Conservation (phyloP, 164 flowering plant genomes). For the Brasenia schreberi region DNA sequence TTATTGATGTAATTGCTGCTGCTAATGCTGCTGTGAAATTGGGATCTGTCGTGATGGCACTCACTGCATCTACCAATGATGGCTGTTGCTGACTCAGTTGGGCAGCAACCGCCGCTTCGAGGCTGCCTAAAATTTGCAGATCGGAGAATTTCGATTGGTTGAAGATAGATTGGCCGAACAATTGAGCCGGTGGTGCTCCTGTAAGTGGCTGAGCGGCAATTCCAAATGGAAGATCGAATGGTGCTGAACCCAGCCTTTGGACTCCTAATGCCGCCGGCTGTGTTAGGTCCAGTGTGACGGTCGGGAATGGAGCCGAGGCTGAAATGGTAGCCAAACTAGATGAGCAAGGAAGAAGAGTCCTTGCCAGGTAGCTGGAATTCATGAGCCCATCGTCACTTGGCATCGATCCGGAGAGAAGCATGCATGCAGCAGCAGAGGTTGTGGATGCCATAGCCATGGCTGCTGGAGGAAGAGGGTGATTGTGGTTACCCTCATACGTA, state of each 20-base stretch:
- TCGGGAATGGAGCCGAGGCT: conserved; percentile 84
- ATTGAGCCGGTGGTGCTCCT: conserved; percentile 25
- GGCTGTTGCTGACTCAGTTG: conserved; percentile 7
- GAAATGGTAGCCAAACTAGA: conserved; percentile 62
- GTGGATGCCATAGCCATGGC: conserved; percentile 82
- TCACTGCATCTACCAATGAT: conserved; percentile 27
- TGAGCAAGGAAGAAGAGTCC: conserved; percentile 36
- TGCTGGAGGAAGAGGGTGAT: conserved; percentile 83
- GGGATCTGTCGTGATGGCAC: conserved; percentile 42
- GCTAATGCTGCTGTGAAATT: conserved; percentile 45
- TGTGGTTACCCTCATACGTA: conserved; percentile 78
- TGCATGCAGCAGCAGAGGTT: conserved; percentile 59
- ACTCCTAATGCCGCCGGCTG: conserved; percentile 27
- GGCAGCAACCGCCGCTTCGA: conserved; percentile 11
- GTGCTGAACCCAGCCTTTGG: conserved; percentile 22
- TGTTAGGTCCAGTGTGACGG: conserved; percentile 69
- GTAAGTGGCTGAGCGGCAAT: conserved; percentile 4
- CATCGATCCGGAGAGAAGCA: conserved; percentile 75
- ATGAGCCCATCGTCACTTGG: conserved; percentile 55
- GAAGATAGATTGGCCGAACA: conserved; percentile 41
- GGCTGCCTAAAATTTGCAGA: conserved; percentile 38
- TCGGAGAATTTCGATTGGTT: conserved; percentile 72
- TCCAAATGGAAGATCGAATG: conserved; percentile 34
- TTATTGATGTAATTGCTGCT: conserved; percentile 44
- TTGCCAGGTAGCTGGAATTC: conserved; percentile 37